Conservation (phyloP, 2,329 filamentous ascomycete species). For the Pezizomycotina sp. region DNA sequence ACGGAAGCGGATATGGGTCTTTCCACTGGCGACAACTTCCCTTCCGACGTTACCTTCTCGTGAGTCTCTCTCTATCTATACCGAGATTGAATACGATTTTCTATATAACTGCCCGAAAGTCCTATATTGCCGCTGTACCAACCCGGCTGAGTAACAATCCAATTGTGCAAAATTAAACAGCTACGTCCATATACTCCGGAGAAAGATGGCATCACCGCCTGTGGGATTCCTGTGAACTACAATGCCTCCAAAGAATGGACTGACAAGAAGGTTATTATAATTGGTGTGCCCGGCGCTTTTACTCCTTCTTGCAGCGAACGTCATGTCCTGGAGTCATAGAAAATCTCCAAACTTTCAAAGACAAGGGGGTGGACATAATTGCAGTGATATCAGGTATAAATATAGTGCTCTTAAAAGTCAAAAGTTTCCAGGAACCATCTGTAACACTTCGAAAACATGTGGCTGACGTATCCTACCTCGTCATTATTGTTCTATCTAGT, state of each 20-base stretch:
- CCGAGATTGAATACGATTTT: no score
- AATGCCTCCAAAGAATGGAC: conserved; percentile 62
- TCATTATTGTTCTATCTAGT: no score
- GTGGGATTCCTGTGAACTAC: conserved; percentile 62
- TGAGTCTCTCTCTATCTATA: conserved; percentile 32
- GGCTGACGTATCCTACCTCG: no score
- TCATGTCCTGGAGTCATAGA: conserved; percentile 66
- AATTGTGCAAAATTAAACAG: conserved; percentile 29
- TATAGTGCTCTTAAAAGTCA: no score
- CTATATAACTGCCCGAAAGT: no score
- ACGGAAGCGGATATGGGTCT: conserved; percentile 13
- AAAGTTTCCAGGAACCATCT: no score
- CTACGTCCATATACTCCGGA: conserved; percentile 63
- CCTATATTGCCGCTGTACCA: no score
- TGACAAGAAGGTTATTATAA: conserved; percentile 54
- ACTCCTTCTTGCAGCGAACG: conserved; percentile 69
- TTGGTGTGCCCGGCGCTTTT: conserved; percentile 60
- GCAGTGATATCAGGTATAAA: conserved; percentile 72
- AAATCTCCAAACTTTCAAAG: conserved; percentile 52
- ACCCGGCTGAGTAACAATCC: no score
- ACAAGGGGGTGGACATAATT: conserved; percentile 68
- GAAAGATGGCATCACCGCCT: conserved; percentile 50
- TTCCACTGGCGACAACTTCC: conserved; percentile 56
- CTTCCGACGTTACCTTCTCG: conserved; percentile 61
- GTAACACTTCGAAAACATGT: no score